Conservation (phyloP, 1,284 basidiomycete genomes). For the Stereum hirsutum region DNA sequence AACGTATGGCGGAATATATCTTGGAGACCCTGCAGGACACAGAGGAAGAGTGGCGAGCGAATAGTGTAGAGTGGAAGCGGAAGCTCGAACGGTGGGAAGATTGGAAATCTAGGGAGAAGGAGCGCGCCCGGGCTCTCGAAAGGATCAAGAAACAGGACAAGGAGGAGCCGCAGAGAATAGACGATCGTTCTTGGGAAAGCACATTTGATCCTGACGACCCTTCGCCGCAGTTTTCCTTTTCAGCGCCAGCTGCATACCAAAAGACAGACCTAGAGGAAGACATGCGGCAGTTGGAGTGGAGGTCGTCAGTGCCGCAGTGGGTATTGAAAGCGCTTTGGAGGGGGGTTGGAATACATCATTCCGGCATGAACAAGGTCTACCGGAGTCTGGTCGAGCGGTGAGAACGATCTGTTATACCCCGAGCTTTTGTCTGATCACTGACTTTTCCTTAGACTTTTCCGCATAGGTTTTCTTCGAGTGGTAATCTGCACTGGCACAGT, state of each 20-base stretch:
- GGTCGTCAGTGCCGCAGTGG: slow-evolving; percentile 31
- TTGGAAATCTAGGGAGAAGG: slow-evolving; percentile 36
- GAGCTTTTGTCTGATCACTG: not conserved
- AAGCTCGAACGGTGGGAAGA: slow-evolving; percentile 43
- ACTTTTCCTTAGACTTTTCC: slow-evolving; percentile 35
- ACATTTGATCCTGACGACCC: slow-evolving; percentile 52
- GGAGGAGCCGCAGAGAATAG: slow-evolving; percentile 19
- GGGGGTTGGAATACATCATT: slow-evolving; percentile 62
- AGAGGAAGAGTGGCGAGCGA: slow-evolving; percentile 41
- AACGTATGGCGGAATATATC: slow-evolving; percentile 37
- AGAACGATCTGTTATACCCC: slow-evolving; percentile 2
- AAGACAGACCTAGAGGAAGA: slow-evolving; percentile 40
- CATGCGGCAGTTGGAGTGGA: slow-evolving; percentile 28
- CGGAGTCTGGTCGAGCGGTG: slow-evolving; percentile 53
- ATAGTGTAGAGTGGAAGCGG: slow-evolving; percentile 36
- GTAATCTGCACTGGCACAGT: slow-evolving; percentile 52
- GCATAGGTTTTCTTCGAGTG: slow-evolving; percentile 51
- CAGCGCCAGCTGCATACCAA: slow-evolving; percentile 31
- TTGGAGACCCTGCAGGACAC: slow-evolving; percentile 24
- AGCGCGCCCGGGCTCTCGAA: slow-evolving; percentile 31
- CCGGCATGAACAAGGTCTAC: slow-evolving; percentile 60
- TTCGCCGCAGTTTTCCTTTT: slow-evolving; percentile 50
- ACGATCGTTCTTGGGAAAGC: slow-evolving; percentile 34
- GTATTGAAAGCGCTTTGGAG: slow-evolving; percentile 37
- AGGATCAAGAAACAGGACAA: slow-evolving; percentile 27